phyloP scores from a whole-genome alignment of 2,329 filamentous ascomycete species.

The Ambrosiella cleistominuta region DNA sequence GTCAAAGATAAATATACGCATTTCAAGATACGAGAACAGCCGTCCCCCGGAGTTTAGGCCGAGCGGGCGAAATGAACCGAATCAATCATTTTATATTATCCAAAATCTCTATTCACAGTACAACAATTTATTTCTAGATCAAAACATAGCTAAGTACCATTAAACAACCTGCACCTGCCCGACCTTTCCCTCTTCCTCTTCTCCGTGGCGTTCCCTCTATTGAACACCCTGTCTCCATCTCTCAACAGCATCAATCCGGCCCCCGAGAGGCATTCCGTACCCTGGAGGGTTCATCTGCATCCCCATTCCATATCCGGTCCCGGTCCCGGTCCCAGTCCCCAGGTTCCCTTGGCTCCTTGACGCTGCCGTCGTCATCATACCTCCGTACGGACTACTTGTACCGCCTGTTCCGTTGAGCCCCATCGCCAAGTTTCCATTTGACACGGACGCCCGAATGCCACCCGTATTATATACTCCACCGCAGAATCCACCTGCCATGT shows the following conservation, averaged over 20 bases:
- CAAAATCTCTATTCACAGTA: no score
- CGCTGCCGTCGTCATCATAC: not conserved
- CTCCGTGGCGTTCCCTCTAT: not conserved
- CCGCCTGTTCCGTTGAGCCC: not conserved
- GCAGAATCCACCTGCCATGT: constrained; percentile 27
- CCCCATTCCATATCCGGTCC: constrained; percentile 10
- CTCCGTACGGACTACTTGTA: not conserved
- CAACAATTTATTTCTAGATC: not conserved
- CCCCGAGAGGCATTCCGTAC: constrained; percentile 11
- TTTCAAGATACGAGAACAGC: no score
- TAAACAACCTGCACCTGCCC: not conserved
- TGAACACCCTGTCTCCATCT: constrained; percentile 26
- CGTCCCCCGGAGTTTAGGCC: no score
- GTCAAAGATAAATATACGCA: no score
- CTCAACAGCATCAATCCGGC: constrained; percentile 21
- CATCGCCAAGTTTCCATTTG: not conserved
- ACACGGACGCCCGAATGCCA: constrained; percentile 16
- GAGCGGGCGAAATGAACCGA: no score
- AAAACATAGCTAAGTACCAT: not conserved
- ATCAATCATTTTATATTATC: no score
- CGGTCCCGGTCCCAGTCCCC: constrained; percentile 12
- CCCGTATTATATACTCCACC: constrained; percentile 39
- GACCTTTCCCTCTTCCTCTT: not conserved
- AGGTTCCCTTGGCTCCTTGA: constrained; percentile 9
- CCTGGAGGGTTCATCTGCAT: constrained; percentile 5